Conservation (phyloP, 495 filamentous ascomycete species). For the Penicillium lividum region DNA sequence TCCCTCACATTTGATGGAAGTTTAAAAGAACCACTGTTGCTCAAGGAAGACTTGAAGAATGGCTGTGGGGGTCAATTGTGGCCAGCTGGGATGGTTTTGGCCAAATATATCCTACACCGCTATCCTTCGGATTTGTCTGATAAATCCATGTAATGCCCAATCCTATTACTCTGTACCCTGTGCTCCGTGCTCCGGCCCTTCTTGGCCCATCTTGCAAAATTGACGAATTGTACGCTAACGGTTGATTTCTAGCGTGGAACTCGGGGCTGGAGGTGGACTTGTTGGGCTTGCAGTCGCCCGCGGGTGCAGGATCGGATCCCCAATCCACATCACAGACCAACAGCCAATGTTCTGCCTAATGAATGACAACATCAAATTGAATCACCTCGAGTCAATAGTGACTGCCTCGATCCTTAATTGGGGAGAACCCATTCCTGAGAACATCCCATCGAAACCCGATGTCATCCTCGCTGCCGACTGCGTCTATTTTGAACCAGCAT, state of each 20-base stretch:
- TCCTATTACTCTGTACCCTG: neutral
- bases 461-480: conserved; percentile 92
- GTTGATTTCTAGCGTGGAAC: conserved; percentile 66
- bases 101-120: conserved; percentile 76
- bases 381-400: conserved; percentile 63
- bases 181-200: conserved; percentile 13
- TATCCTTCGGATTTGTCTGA: conserved; percentile 59
- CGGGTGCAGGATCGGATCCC: conserved; percentile 38
- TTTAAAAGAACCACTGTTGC: conserved; percentile 63
- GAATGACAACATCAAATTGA: conserved; percentile 78
- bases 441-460: conserved; percentile 56
- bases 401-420: conserved; percentile 71
- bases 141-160: conserved; percentile 64
- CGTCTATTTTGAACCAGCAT: conserved; percentile 95
- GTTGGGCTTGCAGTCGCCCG: conserved; percentile 58
- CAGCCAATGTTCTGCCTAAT: conserved; percentile 79
- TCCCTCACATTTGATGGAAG: conserved; percentile 72
- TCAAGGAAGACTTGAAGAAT: conserved; percentile 80
- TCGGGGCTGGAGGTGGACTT: conserved; percentile 89
- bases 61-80: conserved; percentile 92
- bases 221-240: conserved; percentile 3
- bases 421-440: conserved; percentile 48
- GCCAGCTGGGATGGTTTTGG: conserved; percentile 88
- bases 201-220: neutral
- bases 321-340: conserved; percentile 82